Evolutionary conservation across 1,284 basidiomycete species (phyloP).

Genomic region (Ceratobasidium sp.): DNA sequence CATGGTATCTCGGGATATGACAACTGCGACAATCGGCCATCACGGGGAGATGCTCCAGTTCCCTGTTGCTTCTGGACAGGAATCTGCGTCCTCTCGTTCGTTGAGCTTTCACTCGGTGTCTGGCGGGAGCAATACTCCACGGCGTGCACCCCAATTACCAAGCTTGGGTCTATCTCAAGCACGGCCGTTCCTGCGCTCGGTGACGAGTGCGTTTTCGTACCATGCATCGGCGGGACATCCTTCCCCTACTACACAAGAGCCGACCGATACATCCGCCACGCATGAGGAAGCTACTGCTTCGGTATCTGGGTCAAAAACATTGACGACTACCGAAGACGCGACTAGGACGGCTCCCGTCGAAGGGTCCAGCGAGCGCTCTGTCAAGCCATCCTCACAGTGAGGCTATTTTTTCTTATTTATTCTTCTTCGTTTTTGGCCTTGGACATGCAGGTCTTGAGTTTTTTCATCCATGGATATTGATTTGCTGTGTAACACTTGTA

Average conservation of each 20-base stretch:
- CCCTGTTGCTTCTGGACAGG: conserved; percentile 17
- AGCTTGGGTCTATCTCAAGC: conserved; percentile 40
- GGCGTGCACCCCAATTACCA: conserved; percentile 35
- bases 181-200: conserved; percentile 43
- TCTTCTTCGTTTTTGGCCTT: conserved; percentile 32
- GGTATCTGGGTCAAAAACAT: conserved; percentile 9
- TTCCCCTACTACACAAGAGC: conserved; percentile 3
- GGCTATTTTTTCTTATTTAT: conserved; percentile 24
- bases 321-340: conserved; percentile 20
- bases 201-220: conserved; percentile 34
- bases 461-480: conserved; percentile 44
- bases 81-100: conserved; percentile 32
- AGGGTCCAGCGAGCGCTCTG: not conserved
- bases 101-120: conserved; percentile 37
- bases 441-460: conserved; percentile 43
- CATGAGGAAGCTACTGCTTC: conserved; percentile 21
- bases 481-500: conserved; percentile 39
- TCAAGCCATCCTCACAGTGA: conserved; percentile 11
- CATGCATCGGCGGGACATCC: conserved; percentile 38
- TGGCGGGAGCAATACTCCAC: not conserved
- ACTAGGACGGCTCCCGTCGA: conserved; percentile 17
- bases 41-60: conserved; percentile 18
- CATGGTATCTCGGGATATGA: conserved; percentile 15
- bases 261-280: conserved; percentile 10
- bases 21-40: conserved; percentile 34